Evolutionary conservation across 495 filamentous ascomycete species (phyloP).

Genomic region (Aspergillus taichungensis): DNA sequence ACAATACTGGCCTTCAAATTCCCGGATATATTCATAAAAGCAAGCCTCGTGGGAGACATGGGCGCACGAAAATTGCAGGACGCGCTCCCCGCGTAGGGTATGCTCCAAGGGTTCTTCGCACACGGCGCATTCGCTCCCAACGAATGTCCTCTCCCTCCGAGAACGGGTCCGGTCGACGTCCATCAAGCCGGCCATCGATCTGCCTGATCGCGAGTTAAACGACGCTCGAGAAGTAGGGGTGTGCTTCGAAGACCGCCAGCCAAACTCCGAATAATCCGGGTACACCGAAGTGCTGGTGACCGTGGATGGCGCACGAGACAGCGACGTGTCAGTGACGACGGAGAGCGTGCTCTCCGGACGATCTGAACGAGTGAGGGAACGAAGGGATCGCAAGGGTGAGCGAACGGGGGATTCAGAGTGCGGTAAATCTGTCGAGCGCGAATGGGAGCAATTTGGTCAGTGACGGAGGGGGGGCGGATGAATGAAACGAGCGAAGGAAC

Average conservation of each 20-base stretch:
- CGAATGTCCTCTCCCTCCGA: conserved; percentile 87
- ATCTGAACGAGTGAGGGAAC: conserved; percentile 28
- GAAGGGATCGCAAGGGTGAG: conserved; percentile 20
- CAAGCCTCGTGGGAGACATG: conserved; percentile 98
- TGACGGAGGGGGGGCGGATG: conserved; percentile 7
- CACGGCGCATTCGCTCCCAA: conserved; percentile 88
- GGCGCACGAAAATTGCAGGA: conserved; percentile 90
- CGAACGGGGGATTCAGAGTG: conserved; percentile 28
- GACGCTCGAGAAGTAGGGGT: conserved; percentile 34
- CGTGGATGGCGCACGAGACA: conserved; percentile 22
- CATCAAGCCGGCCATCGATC: conserved; percentile 62
- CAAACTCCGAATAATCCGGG: conserved; percentile 13
- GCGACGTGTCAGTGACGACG: conserved; percentile 18
- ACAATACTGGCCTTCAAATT: conserved; percentile 91
- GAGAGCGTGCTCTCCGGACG: conserved; percentile 24
- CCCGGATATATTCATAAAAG: conserved; percentile 97
- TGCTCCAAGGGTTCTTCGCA: conserved; percentile 98
- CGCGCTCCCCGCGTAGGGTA: conserved; percentile 86
- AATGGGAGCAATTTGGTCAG: conserved; percentile 7
- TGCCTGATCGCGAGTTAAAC: conserved; percentile 40
- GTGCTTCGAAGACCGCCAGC: conserved; percentile 9
- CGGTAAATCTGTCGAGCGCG: conserved; percentile 19
- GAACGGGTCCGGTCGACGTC: conserved; percentile 72
- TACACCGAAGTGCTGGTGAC: conserved; percentile 12
- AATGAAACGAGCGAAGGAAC: conserved; percentile 4